These are phyloP conservation scores for Comarum palustre DNA, from an alignment of 306 rosid species.

Conservation along the genomic window DNA sequence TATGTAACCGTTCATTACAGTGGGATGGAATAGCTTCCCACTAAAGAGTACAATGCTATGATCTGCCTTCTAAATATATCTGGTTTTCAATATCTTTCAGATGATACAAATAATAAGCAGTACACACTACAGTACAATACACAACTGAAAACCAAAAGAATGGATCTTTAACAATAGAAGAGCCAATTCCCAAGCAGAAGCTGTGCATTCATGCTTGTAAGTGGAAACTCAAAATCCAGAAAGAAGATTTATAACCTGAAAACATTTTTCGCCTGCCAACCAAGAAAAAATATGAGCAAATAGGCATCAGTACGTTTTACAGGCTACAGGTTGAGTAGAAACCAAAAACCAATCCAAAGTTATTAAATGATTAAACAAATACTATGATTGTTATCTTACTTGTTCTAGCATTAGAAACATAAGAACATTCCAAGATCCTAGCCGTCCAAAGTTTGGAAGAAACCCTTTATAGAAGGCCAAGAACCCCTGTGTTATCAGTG, in stretches of 20 bases:
- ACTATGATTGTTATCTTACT: conserved; percentile 49
- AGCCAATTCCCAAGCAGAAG: conserved; percentile 20
- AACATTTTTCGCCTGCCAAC: conserved; percentile 61
- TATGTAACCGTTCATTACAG: not conserved
- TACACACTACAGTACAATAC: not conserved
- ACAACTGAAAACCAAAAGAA: conserved; percentile 17
- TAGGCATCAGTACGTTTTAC: not conserved
- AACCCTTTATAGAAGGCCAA: conserved; percentile 95
- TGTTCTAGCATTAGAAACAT: conserved; percentile 91
- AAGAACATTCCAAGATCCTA: conserved; percentile 80
- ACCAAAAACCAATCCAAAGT: conserved; percentile 2
- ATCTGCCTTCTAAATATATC: conserved; percentile 12
- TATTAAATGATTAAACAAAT: conserved; percentile 9
- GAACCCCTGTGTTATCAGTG: conserved; percentile 64
- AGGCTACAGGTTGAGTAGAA: conserved; percentile 2
- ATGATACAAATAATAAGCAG: conserved; percentile 8
- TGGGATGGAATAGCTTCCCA: conserved; percentile 18
- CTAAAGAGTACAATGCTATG: not conserved
- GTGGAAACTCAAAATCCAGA: conserved; percentile 17
- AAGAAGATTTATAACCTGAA: conserved; percentile 31
- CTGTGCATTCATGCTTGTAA: not conserved
- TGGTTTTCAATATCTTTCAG: conserved; percentile 17
- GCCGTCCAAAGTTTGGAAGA: conserved; percentile 76
- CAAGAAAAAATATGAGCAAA: conserved; percentile 19
- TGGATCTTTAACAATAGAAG: conserved; percentile 21